Percentiles rank a stretch among this genome's conserved stretches.
These are phyloP conservation scores for Suillus placidus DNA, from an alignment of 768 basidiomycete genomes.

Conservation along the genomic window DNA sequence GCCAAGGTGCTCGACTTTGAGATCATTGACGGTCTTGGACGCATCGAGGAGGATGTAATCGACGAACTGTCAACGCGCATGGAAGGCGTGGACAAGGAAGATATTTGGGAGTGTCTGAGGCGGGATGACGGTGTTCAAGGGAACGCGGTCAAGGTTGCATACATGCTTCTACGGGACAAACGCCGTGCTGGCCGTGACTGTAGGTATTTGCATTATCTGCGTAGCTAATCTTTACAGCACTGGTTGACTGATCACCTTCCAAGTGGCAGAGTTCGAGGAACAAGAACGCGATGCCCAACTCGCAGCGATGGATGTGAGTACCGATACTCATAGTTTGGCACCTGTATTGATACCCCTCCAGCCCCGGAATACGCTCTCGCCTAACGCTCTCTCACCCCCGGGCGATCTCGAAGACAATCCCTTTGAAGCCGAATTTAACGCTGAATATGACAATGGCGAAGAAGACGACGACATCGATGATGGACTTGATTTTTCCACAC, in stretches of 20 bases:
- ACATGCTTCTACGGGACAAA: constrained; percentile 91
- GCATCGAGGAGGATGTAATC: constrained; percentile 90
- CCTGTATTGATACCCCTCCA: constrained; percentile 28
- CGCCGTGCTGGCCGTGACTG: constrained; percentile 80
- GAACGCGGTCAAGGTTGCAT: constrained; percentile 95
- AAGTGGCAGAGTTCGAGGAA: constrained; percentile 79
- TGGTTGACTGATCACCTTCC: constrained; percentile 22
- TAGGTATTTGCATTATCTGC: constrained; percentile 45
- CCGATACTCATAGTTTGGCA: constrained; percentile 27
- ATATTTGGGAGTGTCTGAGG: constrained; percentile 85
- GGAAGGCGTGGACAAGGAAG: constrained; percentile 74
- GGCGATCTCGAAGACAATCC: constrained; percentile 73
- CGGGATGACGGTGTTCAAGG: constrained; percentile 84
- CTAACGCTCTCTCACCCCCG: constrained; percentile 65
- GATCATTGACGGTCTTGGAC: constrained; percentile 88
- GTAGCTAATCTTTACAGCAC: constrained; percentile 3
- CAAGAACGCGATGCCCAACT: constrained; percentile 83
- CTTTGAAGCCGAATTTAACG: constrained; percentile 74
- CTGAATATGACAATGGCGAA: constrained; percentile 36
- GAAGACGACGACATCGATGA: constrained; percentile 63
- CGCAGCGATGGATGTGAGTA: constrained; percentile 77
- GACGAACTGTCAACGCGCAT: constrained; percentile 77
- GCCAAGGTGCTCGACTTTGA: constrained; percentile 74
- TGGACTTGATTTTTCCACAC: constrained; percentile 51
- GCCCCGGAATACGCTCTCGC: constrained; percentile 75